Percentiles rank a stretch among this genome's conserved stretches.
Evolutionary conservation across 176 grass and related monocot genomes (phyloP).

Genomic region (Tuctoria greenei): DNA sequence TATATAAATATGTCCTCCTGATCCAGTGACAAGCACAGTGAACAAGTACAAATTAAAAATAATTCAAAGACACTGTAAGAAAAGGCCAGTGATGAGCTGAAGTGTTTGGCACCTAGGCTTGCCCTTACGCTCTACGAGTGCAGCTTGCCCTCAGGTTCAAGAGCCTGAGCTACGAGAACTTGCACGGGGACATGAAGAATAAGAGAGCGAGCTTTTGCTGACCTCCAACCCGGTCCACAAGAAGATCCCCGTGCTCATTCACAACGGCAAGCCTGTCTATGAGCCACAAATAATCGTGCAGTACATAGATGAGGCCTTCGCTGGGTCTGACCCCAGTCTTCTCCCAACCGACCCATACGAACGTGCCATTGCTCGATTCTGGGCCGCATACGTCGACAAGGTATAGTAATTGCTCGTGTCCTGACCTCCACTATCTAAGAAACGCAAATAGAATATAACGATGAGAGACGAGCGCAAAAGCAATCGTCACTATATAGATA

Average conservation of each 20-base stretch:
- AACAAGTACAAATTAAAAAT: no score
- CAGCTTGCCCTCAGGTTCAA: constrained; percentile 44
- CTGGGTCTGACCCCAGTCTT: not conserved
- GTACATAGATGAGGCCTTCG: constrained; percentile 49
- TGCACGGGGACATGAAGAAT: constrained; percentile 32
- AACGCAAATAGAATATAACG: no score
- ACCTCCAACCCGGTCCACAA: constrained; percentile 56
- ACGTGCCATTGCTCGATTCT: constrained; percentile 3
- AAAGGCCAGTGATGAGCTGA: constrained; percentile 20
- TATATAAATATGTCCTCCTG: no score
- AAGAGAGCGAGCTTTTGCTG: constrained; percentile 60
- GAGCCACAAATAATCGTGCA: constrained; percentile 46
- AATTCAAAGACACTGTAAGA: no score
- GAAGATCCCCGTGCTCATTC: constrained; percentile 50
- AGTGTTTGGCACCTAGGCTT: constrained; percentile 41
- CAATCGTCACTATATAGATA: no score
- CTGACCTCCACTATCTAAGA: no score
- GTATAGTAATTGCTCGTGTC: constrained; percentile 11
- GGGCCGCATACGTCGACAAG: constrained; percentile 27
- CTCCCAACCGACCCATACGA: not conserved
- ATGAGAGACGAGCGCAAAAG: no score
- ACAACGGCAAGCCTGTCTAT: constrained; percentile 31
- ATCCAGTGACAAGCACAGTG: no score
- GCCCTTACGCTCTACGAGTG: constrained; percentile 32
- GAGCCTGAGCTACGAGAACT: constrained; percentile 40